A percentile compares a stretch with the other conserved stretches of the same genome.
Evolutionary conservation across 2,329 filamentous ascomycete genomes (phyloP).

Genomic region (Cordyceps sp.): DNA sequence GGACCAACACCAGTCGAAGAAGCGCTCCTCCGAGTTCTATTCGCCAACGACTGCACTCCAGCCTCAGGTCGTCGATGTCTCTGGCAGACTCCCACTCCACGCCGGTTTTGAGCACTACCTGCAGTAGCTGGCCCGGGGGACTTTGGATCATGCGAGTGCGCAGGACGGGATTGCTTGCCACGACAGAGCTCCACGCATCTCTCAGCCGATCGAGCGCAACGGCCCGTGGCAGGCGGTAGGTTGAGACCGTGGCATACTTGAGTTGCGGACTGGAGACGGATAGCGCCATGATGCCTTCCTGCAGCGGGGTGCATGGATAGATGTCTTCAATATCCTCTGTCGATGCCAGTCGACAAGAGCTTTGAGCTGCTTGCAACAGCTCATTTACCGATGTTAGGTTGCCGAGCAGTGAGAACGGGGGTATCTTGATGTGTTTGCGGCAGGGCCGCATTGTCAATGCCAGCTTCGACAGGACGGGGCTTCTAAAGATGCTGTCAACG

Average conservation of each 20-base stretch:
- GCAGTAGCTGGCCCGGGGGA: background rate
- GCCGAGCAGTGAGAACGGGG: slow-evolving; percentile 3
- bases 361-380: background rate
- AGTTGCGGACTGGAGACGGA: slow-evolving; percentile 7
- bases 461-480: slow-evolving; percentile 1
- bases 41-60: background rate
- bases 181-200: background rate
- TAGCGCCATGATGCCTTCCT: slow-evolving; percentile 18
- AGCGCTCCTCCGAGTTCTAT: slow-evolving; percentile 23
- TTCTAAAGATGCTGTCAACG: slow-evolving; percentile 3
- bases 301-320: slow-evolving; percentile 19
- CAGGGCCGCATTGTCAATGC: background rate
- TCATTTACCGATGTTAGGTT: background rate
- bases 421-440: background rate
- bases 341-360: background rate
- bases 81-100: background rate
- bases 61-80: background rate
- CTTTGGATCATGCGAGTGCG: slow-evolving; percentile 1
- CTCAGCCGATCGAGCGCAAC: slow-evolving; percentile 3
- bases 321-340: slow-evolving; percentile 11
- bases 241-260: slow-evolving; percentile 6
- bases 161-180: background rate
- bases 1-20: slow-evolving; percentile 21
- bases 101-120: slow-evolving; percentile 1
- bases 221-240: slow-evolving; percentile 3